phyloP scores from a whole-genome alignment of 2,329 filamentous ascomycete genomes.

The Penicillium sp. region DNA sequence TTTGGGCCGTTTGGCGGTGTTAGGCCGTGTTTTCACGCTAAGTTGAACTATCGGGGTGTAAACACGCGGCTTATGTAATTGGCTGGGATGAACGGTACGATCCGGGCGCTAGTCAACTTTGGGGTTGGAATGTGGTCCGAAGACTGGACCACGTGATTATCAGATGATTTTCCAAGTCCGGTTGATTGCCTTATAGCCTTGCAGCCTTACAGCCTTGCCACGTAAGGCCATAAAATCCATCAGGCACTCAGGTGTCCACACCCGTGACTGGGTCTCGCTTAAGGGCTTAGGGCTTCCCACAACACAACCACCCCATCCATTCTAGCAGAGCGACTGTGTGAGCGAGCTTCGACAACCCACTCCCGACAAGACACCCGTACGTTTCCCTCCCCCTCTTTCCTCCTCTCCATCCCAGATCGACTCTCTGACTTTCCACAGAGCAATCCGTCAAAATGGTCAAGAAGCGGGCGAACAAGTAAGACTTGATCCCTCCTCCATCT shows the following conservation, averaged over 20 bases:
- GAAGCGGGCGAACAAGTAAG: slow-evolving; percentile 75
- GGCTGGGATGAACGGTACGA: slow-evolving; percentile 20
- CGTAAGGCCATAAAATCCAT: not conserved
- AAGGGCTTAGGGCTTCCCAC: slow-evolving; percentile 47
- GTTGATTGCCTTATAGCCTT: not conserved
- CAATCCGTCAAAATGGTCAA: slow-evolving; percentile 70
- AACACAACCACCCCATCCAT: slow-evolving; percentile 43
- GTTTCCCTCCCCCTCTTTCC: slow-evolving; percentile 32
- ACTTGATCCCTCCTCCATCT: slow-evolving; percentile 31
- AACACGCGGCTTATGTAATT: slow-evolving; percentile 28
- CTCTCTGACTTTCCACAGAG: slow-evolving; percentile 41
- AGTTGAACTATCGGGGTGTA: slow-evolving; percentile 17
- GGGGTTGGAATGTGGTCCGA: slow-evolving; percentile 11
- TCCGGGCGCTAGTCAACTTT: slow-evolving; percentile 27
- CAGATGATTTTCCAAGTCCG: not conserved
- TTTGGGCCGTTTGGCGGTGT: slow-evolving; percentile 12
- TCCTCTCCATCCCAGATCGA: slow-evolving; percentile 21
- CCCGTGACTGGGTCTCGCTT: slow-evolving; percentile 40
- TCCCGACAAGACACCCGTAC: slow-evolving; percentile 47
- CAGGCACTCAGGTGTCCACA: slow-evolving; percentile 8
- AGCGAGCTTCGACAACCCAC: slow-evolving; percentile 45
- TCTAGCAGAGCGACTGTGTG: slow-evolving; percentile 37
- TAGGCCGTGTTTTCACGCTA: slow-evolving; percentile 3
- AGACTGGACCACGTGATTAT: slow-evolving; percentile 22
- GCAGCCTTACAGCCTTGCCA: not conserved